Conservation (phyloP, 345 rosid genomes). For the Kandelia obovata region DNA sequence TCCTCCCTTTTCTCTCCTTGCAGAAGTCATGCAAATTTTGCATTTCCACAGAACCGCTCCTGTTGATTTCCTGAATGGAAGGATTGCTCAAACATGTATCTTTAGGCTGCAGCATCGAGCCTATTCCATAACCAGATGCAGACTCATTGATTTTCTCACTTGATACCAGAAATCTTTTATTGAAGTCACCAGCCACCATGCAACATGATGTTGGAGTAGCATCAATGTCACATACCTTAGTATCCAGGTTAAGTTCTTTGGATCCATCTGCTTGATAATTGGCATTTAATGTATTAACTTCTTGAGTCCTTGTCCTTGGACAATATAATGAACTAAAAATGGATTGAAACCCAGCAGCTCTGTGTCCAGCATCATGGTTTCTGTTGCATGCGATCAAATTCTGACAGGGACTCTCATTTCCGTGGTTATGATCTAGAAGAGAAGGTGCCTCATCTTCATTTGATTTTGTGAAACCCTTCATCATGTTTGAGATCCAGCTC, state of each 20-base stretch:
- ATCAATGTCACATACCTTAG: constrained; percentile 32
- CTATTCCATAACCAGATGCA: constrained; percentile 28
- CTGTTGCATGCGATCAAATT: constrained; percentile 17
- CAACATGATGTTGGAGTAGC: constrained; percentile 40
- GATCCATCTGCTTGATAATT: constrained; percentile 24
- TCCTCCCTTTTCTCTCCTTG: constrained; percentile 33
- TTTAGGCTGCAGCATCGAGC: constrained; percentile 28
- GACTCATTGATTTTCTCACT: constrained; percentile 34
- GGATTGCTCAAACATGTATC: constrained; percentile 26
- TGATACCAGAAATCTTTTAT: constrained; percentile 31
- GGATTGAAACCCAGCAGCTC: constrained; percentile 65
- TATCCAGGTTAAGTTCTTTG: constrained; percentile 28
- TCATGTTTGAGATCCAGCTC: constrained; percentile 89
- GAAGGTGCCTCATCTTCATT: constrained; percentile 38
- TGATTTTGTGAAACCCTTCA: constrained; percentile 56
- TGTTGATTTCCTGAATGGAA: constrained; percentile 22
- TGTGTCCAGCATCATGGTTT: constrained; percentile 26
- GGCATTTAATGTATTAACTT: constrained; percentile 12
- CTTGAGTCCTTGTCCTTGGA: constrained; percentile 40
- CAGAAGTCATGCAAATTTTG: constrained; percentile 29
- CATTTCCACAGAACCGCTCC: constrained; percentile 30
- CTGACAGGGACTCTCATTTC: constrained; percentile 24
- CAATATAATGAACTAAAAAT: constrained; percentile 66
- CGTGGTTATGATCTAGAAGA: constrained; percentile 30
- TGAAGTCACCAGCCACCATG: constrained; percentile 32